These are phyloP conservation scores for Juncus inflexus DNA, from an alignment of 176 grass and related monocot genomes.

Conservation along the genomic window DNA sequence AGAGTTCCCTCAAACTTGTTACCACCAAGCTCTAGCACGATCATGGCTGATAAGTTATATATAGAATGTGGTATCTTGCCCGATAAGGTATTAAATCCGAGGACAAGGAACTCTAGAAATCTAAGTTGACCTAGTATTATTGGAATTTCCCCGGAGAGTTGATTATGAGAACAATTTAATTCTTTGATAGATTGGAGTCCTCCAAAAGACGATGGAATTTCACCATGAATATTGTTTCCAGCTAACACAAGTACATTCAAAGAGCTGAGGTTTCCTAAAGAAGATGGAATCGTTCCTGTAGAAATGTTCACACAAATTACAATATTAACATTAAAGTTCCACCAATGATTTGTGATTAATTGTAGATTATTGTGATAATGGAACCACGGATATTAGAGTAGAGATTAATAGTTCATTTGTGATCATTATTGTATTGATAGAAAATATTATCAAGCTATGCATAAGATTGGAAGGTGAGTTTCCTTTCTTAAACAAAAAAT, in stretches of 20 bases:
- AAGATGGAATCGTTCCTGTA: constrained; percentile 19
- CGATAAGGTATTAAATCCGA: constrained; percentile 26
- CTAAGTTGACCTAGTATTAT: background rate
- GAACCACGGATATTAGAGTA: background rate
- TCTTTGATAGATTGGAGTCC: background rate
- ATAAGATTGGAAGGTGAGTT: background rate
- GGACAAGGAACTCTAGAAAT: constrained; percentile 18
- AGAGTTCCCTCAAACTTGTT: constrained; percentile 33
- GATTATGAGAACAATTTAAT: background rate
- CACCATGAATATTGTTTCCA: constrained; percentile 22
- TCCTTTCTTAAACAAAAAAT: constrained; percentile 21
- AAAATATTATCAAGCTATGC: background rate
- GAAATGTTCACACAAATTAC: constrained; percentile 1
- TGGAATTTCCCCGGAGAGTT: constrained; percentile 21
- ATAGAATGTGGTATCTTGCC: constrained; percentile 26
- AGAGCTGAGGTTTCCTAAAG: constrained; percentile 30
- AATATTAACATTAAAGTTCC: no score
- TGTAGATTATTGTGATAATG: background rate
- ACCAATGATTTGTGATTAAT: no score
- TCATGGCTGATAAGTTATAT: constrained; percentile 32
- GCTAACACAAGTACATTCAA: constrained; percentile 1
- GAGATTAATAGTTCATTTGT: background rate
- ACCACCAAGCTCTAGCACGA: background rate
- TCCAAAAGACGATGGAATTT: constrained; percentile 29
- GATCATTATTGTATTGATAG: constrained; percentile 2